Evolutionary conservation across 225 moss, liverwort and hornwort species (phyloP).

Genomic region (Pseudisothecium myosuroides): DNA sequence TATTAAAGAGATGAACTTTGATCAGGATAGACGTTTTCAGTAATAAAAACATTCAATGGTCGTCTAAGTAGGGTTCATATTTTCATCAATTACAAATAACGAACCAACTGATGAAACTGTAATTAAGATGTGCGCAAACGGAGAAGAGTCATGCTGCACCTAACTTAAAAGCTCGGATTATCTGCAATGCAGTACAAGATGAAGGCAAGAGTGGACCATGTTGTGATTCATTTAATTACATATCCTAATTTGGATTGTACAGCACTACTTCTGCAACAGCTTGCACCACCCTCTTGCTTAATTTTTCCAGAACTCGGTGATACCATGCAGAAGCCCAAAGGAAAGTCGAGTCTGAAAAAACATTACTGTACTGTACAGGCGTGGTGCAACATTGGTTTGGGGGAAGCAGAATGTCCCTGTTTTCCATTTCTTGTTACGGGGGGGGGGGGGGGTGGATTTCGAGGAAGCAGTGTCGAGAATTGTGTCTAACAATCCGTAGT

Average conservation of each 20-base stretch:
- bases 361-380: not conserved
- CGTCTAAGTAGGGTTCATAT: not conserved
- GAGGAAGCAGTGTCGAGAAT: not conserved
- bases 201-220: not conserved
- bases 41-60: not conserved
- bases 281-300: not conserved
- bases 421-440: not conserved
- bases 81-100: not conserved
- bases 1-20: not conserved
- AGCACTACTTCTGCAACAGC: not conserved
- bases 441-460: too few species aligned
- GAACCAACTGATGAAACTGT: not conserved
- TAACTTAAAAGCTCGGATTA: too few species aligned
- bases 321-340: not conserved
- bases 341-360: too few species aligned
- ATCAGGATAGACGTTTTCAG: not conserved
- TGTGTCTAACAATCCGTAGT: not conserved
- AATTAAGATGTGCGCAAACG: not conserved
- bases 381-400: not conserved
- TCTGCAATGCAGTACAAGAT: not conserved
- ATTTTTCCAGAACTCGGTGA: not conserved
- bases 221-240: not conserved
- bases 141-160: not conserved
- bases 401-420: not conserved
- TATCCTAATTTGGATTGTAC: not conserved